Base-by-base conservation (phyloP, 73 alveolate genomes). In the Paramecium primaurelia region DNA sequence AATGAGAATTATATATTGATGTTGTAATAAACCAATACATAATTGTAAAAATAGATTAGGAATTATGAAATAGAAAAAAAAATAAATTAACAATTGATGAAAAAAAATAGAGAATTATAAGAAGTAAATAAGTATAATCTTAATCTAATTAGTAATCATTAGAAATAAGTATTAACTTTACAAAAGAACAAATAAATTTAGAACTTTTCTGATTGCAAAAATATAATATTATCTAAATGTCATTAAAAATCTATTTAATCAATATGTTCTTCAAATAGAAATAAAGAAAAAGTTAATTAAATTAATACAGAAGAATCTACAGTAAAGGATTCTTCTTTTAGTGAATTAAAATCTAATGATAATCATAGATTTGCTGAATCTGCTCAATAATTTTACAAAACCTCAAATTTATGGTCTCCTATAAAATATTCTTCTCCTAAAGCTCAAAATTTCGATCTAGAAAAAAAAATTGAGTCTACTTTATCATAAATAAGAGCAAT, bases 11-110 rank as follows among this genome's bases (percentile, higher is more conserved):
- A 73, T n/a, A 34, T 37, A 12, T 25, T 14, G 22, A 73, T 36
- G 26, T 16, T 38, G 12, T 18, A 73, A 73, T 10, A 32, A 32
- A 3, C 58, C 5, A 18, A 32, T 30, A 40, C 30, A 20, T 8
- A 73, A 73, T 22, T 73, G 1, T 6, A 73, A 73, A 73, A 34
- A 5, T 18, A 37, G 59, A 73, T 73, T 34, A 73, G 36, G 87
- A 73, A 73, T 73, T 22, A 73, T 36, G 64, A 73, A 73, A 73
- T 73, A 73, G 68, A 73, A 73, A 73, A 73, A 73, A 20, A n/a
- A 42, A 18, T 73, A 25, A 73, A 73, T n/a, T 32, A 11, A 12
- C 18, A 73, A 73, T 38, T 73, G 7, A 73, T 36, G 54, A 73
- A 73, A 37, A 73, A 73, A 38, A 73, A 30, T 30, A 16, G 14